Base-by-base conservation (phyloP, 495 filamentous ascomycete species). In the Tuber calosporum region DNA sequence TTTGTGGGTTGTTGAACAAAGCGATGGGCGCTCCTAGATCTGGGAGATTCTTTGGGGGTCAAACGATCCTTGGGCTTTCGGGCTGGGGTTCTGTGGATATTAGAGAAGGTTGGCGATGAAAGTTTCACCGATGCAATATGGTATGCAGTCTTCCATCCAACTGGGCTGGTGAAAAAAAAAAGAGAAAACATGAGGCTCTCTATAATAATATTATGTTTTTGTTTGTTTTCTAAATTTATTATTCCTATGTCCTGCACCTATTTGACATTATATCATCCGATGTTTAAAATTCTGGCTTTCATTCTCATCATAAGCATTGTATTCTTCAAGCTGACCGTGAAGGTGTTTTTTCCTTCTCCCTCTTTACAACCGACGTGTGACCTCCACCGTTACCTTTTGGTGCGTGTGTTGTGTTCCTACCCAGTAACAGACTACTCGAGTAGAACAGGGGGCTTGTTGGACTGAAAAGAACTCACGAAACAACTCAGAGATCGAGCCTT, bases 391-490 rank as follows among this genome's bases (percentile, higher is more conserved):
- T 62, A 17, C 53, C 7, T 34, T 62, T 62, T 34, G 26, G 53
- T 62, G 53, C 26, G 53, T 62, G 53, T 62, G 53, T 26, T 62
- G 53, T 62, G 34, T 62, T 62, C 53, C 26, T 62, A 62, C 53
- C 53, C 53, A 62, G 53, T 62, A 26, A 62, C 53, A 34, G 26
- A 34, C 53, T 17, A n/a, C n/a, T n/a, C n/a, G n/a, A n/a, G n/a
- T n/a, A 4, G 53, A 34, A 62, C n/a, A 34, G 26, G 53, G 53
- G 48, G 4, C 53, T 1, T 4, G 26, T 62, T 26, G 7, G 26
- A 62, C 53, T 62, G 53, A 17, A 34, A 34, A 62, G 53, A 62
- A 62, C 53, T 62, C 53, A 34, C 53, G 13, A 62, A 34, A 62
- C 53, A 62, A 2, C 53, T 62, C 53, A 62, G 26, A 34, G 53